These are phyloP conservation scores for Aureobasidium vineae DNA, from an alignment of 2,329 filamentous ascomycete genomes.

Conservation along the genomic window DNA sequence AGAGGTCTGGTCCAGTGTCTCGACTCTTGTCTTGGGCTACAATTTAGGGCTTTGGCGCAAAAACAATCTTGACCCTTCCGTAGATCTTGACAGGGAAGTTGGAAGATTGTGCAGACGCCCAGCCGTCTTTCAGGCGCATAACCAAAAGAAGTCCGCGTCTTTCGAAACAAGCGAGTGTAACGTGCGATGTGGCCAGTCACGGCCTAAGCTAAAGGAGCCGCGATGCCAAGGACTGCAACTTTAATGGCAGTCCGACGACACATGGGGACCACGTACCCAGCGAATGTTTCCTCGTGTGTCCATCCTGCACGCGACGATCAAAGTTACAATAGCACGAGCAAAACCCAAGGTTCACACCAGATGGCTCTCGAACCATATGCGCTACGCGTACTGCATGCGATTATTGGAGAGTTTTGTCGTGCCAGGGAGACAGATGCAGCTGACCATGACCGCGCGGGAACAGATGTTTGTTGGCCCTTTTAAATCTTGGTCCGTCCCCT, in stretches of 20 bases:
- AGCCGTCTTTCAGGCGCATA: neutral
- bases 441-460: neutral
- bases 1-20: neutral
- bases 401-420: neutral
- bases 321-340: neutral
- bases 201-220: neutral
- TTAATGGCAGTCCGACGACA: neutral
- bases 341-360: neutral
- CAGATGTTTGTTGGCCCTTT: neutral
- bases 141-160: neutral
- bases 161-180: neutral
- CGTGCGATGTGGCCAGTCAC: neutral
- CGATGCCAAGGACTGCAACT: neutral
- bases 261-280: neutral
- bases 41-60: neutral
- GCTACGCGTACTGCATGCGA: neutral
- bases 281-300: neutral
- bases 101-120: neutral
- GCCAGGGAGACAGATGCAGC: neutral
- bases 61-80: neutral
- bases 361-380: neutral
- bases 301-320: neutral
- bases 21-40: neutral
- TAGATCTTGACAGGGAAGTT: constrained; percentile 4
- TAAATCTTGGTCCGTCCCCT: neutral